phyloP scores from a whole-genome alignment of 441 rosid species.

The Heliophila coronopifolia region DNA sequence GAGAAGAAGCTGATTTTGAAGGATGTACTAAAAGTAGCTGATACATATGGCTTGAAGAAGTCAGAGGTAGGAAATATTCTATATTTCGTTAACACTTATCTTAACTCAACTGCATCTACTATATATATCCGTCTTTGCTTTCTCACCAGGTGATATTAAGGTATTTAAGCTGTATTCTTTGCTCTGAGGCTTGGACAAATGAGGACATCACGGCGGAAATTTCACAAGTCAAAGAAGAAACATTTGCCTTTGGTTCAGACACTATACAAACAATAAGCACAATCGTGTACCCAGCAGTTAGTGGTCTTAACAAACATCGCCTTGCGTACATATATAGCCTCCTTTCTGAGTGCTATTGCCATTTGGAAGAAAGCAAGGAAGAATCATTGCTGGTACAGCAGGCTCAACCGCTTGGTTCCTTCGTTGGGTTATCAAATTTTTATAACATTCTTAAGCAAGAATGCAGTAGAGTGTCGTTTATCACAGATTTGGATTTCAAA shows the following conservation, averaged over 20 bases:
- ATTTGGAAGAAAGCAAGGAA: conserved; percentile 47
- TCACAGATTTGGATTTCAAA: conserved; percentile 78
- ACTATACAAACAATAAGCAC: conserved; percentile 54
- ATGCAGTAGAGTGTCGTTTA: conserved; percentile 71
- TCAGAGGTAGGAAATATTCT: conserved; percentile 48
- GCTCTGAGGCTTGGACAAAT: conserved; percentile 75
- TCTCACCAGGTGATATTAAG: conserved; percentile 56
- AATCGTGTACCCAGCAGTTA: conserved; percentile 69
- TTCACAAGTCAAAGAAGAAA: conserved; percentile 57
- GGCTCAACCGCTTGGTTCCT: conserved; percentile 31
- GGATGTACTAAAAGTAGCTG: conserved; percentile 57
- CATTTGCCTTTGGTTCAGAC: conserved; percentile 52
- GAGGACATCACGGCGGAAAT: conserved; percentile 72
- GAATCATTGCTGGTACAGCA: conserved; percentile 28
- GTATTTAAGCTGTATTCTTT: conserved; percentile 58
- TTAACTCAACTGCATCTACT: background rate
- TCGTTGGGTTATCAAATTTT: conserved; percentile 38
- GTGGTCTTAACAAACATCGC: conserved; percentile 80
- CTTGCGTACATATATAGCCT: conserved; percentile 70
- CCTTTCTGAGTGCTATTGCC: conserved; percentile 69
- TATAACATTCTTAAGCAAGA: conserved; percentile 68
- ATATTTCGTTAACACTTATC: background rate
- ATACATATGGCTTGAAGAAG: conserved; percentile 57
- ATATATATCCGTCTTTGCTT: conserved; percentile 13
- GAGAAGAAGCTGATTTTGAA: conserved; percentile 78